Base-by-base conservation (phyloP, 2,329 filamentous ascomycete genomes). In the Scedosporium boydii region DNA sequence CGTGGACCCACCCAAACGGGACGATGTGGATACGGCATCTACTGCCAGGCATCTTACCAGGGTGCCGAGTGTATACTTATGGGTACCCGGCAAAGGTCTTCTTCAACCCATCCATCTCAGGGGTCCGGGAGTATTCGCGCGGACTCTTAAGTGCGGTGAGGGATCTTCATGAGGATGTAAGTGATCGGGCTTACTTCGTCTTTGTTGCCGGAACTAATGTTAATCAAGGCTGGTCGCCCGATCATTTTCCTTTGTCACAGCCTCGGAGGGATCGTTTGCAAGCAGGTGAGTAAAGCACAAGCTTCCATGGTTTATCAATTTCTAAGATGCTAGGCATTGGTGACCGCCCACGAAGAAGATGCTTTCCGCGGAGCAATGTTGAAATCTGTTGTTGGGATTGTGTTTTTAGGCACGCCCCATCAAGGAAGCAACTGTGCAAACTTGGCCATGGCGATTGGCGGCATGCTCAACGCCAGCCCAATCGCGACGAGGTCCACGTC, bases 371-470 rank as follows among this genome's bases (percentile, higher is more conserved):
- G 62, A 10, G 21, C 38, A 23, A 34, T 70, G 3, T 59, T 69
- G 7, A 48, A 63, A 21, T 66, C 65, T 3, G 58, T 66, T 6
- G 62, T 62, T 27, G 68, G 68, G 14, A 46, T 73, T 4, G 42
- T 70, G 0, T 74, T 74, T 51, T 64, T 74, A 27, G 71, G 68
- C 18, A 73, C 71, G 16, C 71, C 71, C 6, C 70, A 74, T 60
- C 63, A 64, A n/a, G 71, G 72, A 16, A 72, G 69, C 58, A 64
- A 61, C 38, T 60, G 63, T 53, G 70, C 68, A 42, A 65, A 62
- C 53, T 60, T 68, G 6, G 69, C 56, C 16, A 67, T 63, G 27
- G 41, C 70, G 21, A 38, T 70, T 4, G 65, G 65, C 12, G 68
- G 42, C 21, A 66, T 71, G 57, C 63, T 65, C 59, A 68, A 65